Evolutionary conservation across 495 filamentous ascomycete genomes (phyloP), one percentile per base, ranked within the genome.

Genomic region (Penicillium odoratum): DNA sequence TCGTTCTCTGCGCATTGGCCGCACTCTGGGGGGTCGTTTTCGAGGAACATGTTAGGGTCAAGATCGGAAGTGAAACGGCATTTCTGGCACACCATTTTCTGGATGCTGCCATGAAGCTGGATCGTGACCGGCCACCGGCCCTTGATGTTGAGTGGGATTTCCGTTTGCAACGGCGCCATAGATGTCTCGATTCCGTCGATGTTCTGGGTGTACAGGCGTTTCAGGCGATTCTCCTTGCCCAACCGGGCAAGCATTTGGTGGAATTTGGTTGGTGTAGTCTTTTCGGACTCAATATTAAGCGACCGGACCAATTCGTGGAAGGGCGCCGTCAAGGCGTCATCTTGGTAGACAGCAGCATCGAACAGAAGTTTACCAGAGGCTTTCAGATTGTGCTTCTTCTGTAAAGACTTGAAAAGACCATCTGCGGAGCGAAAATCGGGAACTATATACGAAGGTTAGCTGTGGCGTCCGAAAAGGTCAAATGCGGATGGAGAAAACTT

Each of bases 241-340:
- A 98, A 77, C 5, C 89, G 92, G 40, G 95, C 94, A 30, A 98
- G 81, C 76, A 98, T 83, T 69, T 96, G 88, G 77, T 98, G 94
- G 68, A 98, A 98, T 13, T 85, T 78, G 28, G 94, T 98, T 13
- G 94, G 92, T 52, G 87, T 74, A 34, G 92, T 91, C 46, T 83
- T 81, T 58, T 84, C 81, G 11, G 87, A 90, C 69, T 90, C 76
- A 43, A 87, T 76, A 31, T 92, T 91, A 55, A 98, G 81, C 65
- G 88, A 84, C 64, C 93, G 89, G 55, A 98, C 91, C 93, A 98
- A 96, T 67, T 87, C 86, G 71, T 98, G 95, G 78, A 98, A 98
- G 4, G 87, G 88, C 7, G 84, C 85, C 11, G 93, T 98, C 34
- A 92, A 86, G 8, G 82, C 80, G 65, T 96, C 90, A 75, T 93